Percentiles rank a stretch among this genome's conserved stretches.
Evolutionary conservation across 306 rosid species (phyloP).

Genomic region (Sechiopsis laciniata): DNA sequence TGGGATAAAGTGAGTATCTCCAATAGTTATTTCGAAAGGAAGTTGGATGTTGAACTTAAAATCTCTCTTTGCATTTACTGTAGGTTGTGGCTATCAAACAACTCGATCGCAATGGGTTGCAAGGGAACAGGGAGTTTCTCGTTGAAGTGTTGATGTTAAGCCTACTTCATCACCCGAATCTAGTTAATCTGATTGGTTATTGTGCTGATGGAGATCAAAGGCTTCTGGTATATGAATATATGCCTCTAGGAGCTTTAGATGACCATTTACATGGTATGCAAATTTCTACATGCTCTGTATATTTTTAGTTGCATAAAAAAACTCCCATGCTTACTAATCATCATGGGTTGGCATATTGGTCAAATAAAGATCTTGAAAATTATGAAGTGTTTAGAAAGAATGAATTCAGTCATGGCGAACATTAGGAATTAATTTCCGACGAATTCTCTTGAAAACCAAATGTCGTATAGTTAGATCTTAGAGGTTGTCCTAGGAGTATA

Average conservation of each 20-base stretch:
- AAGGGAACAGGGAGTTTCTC: slow-evolving; percentile 92
- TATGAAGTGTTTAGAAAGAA: too few relatives aligned
- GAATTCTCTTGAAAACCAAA: too few relatives aligned
- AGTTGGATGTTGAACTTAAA: neutral
- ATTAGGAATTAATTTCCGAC: too few relatives aligned
- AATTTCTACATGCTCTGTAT: neutral
- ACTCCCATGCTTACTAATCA: neutral
- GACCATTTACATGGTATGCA: slow-evolving; percentile 77
- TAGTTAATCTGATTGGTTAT: slow-evolving; percentile 85
- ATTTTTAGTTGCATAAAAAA: neutral
- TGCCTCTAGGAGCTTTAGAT: slow-evolving; percentile 88
- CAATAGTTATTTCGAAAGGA: neutral
- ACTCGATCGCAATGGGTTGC: slow-evolving; percentile 86
- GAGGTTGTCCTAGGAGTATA: too few relatives aligned
- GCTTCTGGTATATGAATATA: slow-evolving; percentile 87
- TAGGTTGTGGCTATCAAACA: slow-evolving; percentile 88
- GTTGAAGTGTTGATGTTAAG: slow-evolving; percentile 92
- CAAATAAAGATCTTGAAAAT: too few relatives aligned
- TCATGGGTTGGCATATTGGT: too few relatives aligned
- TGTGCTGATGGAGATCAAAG: slow-evolving; percentile 98
- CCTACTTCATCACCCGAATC: slow-evolving; percentile 88
- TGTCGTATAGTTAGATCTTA: too few relatives aligned
- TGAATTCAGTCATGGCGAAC: too few relatives aligned
- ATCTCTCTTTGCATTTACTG: slow-evolving; percentile 13
- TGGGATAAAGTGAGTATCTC: too few relatives aligned